phyloP scores from a whole-genome alignment of 169 alveolate species.

The Pseudocohnilembus persalinus region DNA sequence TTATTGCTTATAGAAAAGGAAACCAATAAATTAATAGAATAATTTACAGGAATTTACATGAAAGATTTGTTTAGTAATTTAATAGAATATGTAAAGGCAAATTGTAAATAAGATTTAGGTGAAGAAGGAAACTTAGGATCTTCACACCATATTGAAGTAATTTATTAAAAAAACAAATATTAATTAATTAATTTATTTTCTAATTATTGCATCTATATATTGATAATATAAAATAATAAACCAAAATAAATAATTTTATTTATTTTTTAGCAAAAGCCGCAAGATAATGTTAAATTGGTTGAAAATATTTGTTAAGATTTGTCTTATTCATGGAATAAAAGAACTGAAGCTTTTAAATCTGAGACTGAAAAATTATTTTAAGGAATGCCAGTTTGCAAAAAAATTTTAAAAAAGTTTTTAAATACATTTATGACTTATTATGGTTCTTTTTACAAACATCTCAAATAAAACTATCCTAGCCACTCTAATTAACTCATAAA shows the following conservation, averaged over 20 bases:
- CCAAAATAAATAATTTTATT: too few species aligned
- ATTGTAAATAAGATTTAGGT: slow-evolving; percentile 32
- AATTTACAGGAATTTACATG: slow-evolving; percentile 24
- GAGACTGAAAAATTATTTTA: slow-evolving; percentile 40
- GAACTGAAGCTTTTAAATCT: slow-evolving; percentile 33
- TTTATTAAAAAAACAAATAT: not conserved
- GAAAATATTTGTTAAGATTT: slow-evolving; percentile 42
- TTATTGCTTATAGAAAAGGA: slow-evolving; percentile 30
- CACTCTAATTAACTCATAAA: slow-evolving; percentile 25
- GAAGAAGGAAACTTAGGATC: slow-evolving; percentile 4
- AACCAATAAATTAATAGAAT: slow-evolving; percentile 27
- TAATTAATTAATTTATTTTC: too few species aligned
- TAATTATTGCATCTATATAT: not conserved
- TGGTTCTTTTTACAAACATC: slow-evolving; percentile 31
- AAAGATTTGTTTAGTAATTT: slow-evolving; percentile 42
- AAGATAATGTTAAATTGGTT: slow-evolving; percentile 34
- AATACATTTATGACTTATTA: slow-evolving; percentile 39
- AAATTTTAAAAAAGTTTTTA: slow-evolving; percentile 34
- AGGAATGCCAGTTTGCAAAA: slow-evolving; percentile 31
- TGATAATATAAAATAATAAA: not conserved
- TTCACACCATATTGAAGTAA: not conserved
- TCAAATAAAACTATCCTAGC: slow-evolving; percentile 21
- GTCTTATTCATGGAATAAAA: slow-evolving; percentile 35
- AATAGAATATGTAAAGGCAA: slow-evolving; percentile 33
- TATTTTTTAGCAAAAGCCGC: too few species aligned